Conservation (phyloP, 169 alveolate species). For the Cryptosporidium parvum region DNA sequence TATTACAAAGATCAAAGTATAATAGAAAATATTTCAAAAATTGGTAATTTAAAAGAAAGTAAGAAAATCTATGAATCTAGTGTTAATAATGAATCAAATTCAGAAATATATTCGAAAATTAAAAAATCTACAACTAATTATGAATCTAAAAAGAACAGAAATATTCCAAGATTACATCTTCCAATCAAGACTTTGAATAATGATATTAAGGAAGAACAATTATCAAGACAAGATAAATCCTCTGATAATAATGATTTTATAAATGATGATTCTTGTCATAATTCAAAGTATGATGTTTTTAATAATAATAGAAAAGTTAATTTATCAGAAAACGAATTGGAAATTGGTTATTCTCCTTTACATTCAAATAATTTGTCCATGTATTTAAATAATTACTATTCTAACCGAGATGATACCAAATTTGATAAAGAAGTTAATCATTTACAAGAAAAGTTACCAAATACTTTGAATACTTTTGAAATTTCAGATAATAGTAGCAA, state of each 20-base stretch:
- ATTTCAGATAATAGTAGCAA: not conserved
- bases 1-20: not conserved
- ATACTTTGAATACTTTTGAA: not conserved
- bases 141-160: not conserved
- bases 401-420: not conserved
- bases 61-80: not conserved
- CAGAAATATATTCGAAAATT: not conserved
- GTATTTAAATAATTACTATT: not conserved
- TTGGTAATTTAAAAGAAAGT: not conserved
- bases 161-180: conserved; percentile 24
- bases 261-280: too few relatives aligned
- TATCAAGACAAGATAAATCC: not conserved
- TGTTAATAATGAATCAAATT: not conserved
- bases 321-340: not conserved
- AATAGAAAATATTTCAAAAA: not conserved
- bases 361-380: not conserved
- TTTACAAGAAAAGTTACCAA: not conserved
- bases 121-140: not conserved
- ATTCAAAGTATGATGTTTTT: too few relatives aligned
- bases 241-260: not conserved
- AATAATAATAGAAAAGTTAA: not conserved
- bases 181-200: conserved; percentile 23
- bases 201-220: not conserved
- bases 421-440: not conserved
- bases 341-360: not conserved